Base-by-base conservation (phyloP, 805 yeast genomes). In the Zygosaccharomyces pseudorouxii region DNA sequence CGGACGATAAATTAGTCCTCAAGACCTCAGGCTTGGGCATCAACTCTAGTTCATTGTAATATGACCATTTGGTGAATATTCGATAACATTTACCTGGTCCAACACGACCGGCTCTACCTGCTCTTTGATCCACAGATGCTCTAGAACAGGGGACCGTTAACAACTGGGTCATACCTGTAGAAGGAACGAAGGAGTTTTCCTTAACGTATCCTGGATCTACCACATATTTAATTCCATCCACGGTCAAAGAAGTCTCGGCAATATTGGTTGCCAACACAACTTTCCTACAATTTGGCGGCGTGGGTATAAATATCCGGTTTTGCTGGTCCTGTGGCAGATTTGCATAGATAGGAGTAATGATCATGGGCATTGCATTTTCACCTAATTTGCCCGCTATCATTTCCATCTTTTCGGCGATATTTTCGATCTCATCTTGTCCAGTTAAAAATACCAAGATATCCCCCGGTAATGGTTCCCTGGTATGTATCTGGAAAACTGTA, bases 21-120 rank as follows among this genome's bases (percentile, higher is more conserved):
- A 89, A 71, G n/a, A 93, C 92, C 58, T 93, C 99, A 0, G 99
- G 98, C 0, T 86, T 81, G 1, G 97, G 88, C 60, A 82, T 84
- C 2, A 78, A 72, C 9, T 84, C 84, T 63, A 93, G 71, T 56
- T 92, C 98, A 55, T 84, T 76, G 53, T 79, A 73, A 57, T 79
- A 93, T 3, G 78, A 74, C 50, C 67, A 54, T 62, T 88, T 87
- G 0, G 99, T 92, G 63, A 81, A 93, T 19, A 93, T 70, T 33
- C 99, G 67, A 60, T 85, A 93, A 68, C 98, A 93, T 63, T 88
- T 87, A 14, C 99, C 99, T 0, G 98, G 97, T 1, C 96, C 90
- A 6, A 95, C 89, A 72, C 99, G 83, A 37, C 99, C 99, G 5
- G 98, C 99, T 72, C 99, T 81, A 63, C 99, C 99, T 1, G 97